Conservation (phyloP, 495 filamentous ascomycete species). For the Penicillium desertorum region DNA sequence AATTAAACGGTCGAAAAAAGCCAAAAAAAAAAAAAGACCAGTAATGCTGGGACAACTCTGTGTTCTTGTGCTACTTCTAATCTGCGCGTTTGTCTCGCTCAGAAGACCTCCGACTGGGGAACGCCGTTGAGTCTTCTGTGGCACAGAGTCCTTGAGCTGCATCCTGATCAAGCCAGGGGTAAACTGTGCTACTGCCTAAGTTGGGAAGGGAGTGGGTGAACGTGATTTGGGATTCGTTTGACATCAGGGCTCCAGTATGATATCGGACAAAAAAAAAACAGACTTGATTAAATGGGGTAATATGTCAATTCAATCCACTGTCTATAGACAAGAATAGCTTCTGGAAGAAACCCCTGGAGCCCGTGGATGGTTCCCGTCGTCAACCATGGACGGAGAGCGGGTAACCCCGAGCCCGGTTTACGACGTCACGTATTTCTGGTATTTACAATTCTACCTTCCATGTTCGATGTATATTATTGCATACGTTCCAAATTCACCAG, state of each 20-base stretch:
- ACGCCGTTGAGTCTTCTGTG: slow-evolving; percentile 5
- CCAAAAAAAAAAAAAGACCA: slow-evolving; percentile 2
- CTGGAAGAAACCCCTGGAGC: neutral
- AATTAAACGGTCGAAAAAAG: slow-evolving; percentile 24
- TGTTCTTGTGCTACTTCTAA: slow-evolving; percentile 10
- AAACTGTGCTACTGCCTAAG: slow-evolving; percentile 5
- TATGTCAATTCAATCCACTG: slow-evolving; percentile 1
- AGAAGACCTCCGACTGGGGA: slow-evolving; percentile 4
- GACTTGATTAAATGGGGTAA: neutral
- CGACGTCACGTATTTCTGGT: neutral
- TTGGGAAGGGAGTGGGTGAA: neutral
- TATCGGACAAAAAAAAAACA: neutral
- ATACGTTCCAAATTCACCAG: neutral
- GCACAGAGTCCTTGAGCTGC: slow-evolving; percentile 11
- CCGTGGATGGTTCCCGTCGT: neutral
- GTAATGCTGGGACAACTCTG: slow-evolving; percentile 10
- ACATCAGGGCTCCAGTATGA: neutral
- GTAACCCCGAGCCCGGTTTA: neutral
- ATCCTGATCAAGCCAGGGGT: slow-evolving; percentile 16
- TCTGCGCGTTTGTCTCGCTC: slow-evolving; percentile 6
- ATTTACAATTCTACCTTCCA: neutral
- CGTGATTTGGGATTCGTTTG: neutral
- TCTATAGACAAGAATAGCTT: neutral
- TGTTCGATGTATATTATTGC: neutral
- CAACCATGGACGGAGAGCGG: slow-evolving; percentile 4